Evolutionary conservation across 306 rosid genomes (phyloP).

Genomic region (Sicyos edulis): DNA sequence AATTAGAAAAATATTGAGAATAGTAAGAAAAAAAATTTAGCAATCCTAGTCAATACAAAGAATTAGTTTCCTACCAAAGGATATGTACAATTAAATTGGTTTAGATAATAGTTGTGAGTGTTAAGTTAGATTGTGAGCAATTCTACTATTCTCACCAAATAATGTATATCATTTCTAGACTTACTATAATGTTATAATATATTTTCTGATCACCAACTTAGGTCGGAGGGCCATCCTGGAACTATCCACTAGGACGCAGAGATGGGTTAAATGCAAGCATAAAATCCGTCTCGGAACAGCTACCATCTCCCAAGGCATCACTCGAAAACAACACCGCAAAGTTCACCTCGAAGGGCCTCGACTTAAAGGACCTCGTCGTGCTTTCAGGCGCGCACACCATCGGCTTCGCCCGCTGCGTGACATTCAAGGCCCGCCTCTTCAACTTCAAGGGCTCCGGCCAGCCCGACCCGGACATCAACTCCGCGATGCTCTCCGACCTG

Average conservation of each 20-base stretch:
- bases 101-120: too few species aligned
- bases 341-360: slow-evolving; percentile 63
- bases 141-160: too few species aligned
- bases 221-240: slow-evolving; percentile 62
- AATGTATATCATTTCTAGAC: too few species aligned
- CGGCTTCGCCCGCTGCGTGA: slow-evolving; percentile 62
- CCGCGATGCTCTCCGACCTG: slow-evolving; percentile 31
- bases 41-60: too few species aligned
- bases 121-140: too few species aligned
- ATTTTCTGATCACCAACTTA: too few species aligned
- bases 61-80: too few species aligned
- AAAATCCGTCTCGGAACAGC: slow-evolving; percentile 39
- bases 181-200: too few species aligned
- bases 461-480: slow-evolving; percentile 50
- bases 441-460: slow-evolving; percentile 48
- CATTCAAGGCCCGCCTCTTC: slow-evolving; percentile 55
- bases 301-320: slow-evolving; percentile 58
- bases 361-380: slow-evolving; percentile 54
- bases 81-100: too few species aligned
- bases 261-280: slow-evolving; percentile 48
- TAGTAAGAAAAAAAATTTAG: too few species aligned
- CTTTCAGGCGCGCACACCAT: slow-evolving; percentile 73
- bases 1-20: too few species aligned
- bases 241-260: slow-evolving; percentile 51
- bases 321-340: slow-evolving; percentile 45